Evolutionary conservation across 2,329 filamentous ascomycete species (phyloP).

Genomic region (Coniochaeta pulveracea): DNA sequence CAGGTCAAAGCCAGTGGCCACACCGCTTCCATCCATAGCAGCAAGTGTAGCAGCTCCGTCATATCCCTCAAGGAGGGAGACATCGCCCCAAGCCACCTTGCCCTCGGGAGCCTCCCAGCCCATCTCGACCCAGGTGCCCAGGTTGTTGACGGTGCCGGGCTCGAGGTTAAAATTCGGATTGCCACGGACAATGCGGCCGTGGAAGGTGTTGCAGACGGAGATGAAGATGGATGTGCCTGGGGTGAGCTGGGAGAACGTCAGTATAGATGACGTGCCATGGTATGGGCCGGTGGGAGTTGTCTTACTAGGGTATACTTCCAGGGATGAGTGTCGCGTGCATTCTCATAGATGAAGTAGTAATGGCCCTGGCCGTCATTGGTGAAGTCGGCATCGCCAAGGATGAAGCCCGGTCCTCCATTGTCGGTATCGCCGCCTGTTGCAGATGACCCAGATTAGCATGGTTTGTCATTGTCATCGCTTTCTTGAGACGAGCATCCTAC

Average conservation of each 20-base stretch:
- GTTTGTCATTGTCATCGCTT: not conserved
- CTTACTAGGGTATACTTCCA: conserved; percentile 17
- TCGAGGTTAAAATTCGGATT: conserved; percentile 11
- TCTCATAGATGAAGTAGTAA: conserved; percentile 16
- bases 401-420: conserved; percentile 12
- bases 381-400: conserved; percentile 14
- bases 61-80: conserved; percentile 15
- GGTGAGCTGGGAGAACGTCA: conserved; percentile 8
- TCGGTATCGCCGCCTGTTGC: conserved; percentile 7
- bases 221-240: conserved; percentile 12
- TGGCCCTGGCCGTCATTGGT: conserved; percentile 8
- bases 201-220: conserved; percentile 14
- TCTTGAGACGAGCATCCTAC: not conserved
- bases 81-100: conserved; percentile 10
- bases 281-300: not conserved
- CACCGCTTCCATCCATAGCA: conserved; percentile 11
- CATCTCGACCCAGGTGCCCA: conserved; percentile 14
- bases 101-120: conserved; percentile 7
- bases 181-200: conserved; percentile 16
- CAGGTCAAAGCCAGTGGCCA: conserved; percentile 8
- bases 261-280: not conserved
- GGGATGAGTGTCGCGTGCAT: conserved; percentile 13
- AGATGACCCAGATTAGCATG: not conserved
- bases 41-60: conserved; percentile 13
- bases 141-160: conserved; percentile 9